Evolutionary conservation across 2,329 filamentous ascomycete species (phyloP), one percentile per base, ranked within the genome.

Genomic region (Chaetomium olivaceum): DNA sequence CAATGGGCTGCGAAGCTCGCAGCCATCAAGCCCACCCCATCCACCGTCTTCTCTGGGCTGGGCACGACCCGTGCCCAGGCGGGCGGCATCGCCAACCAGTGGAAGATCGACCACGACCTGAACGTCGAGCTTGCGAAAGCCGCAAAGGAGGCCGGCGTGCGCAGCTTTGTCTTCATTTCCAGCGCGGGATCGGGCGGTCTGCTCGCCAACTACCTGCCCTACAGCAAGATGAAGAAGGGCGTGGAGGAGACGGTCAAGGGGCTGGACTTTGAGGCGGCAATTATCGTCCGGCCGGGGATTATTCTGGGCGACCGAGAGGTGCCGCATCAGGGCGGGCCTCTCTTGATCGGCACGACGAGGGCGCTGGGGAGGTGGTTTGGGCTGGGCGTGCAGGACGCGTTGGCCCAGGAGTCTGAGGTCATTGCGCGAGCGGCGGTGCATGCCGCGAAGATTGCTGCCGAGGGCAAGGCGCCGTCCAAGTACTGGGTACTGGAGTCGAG

Each of bases 61-160:
- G 94, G 89, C 65, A 97, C 92, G 2, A 97, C 93, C 0, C 86
- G 88, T 58, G 89, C 82, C 0, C 82, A 83, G 14, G 93, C 92
- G 0, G 93, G 93, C 67, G 83, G 90, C 64, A 80, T 96, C 70
- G 89, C 87, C 31, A 87, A 89, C 68, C 94, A 97, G 79, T 90
- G 92, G 80, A 91, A 91, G 74, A 91, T 97, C 69, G 94, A 97
- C 79, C 87, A 93, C 75, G 92, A 95, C 74, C 82, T 97, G 54
- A 96, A 96, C 77, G 77, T 96, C 58, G 88, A 89, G 69, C 82
- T 96, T 27, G 93, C 91, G 3, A 84, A 85, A 67, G 88, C 90
- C 0, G 92, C 93, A 52, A 91, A 89, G 74, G 84, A 83, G 4
- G 86, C 88, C 0, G 92, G 92, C 43, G 85, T 87, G 12, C 87